Evolutionary conservation across 78 protist species (phyloP).

Genomic region (Isochrysis galbana): DNA sequence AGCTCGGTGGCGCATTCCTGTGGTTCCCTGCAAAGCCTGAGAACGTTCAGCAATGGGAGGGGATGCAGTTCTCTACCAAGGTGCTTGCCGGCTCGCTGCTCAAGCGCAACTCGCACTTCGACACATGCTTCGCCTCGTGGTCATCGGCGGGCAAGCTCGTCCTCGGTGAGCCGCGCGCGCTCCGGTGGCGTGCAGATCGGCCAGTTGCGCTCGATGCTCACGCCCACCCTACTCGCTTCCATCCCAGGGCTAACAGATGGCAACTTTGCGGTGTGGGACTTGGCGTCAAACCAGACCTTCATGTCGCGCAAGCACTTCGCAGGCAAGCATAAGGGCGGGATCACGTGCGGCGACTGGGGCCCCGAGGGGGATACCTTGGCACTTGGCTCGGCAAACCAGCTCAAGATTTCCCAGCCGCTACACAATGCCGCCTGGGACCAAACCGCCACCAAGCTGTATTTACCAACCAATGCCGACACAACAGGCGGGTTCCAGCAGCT

Average conservation of each 20-base stretch:
- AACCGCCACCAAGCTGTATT: neutral
- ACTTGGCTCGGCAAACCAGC: neutral
- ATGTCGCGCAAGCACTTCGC: neutral
- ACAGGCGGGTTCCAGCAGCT: neutral
- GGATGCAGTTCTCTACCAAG: neutral
- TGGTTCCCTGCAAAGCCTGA: neutral
- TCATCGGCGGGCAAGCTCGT: neutral
- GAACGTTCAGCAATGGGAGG: conserved; percentile 1
- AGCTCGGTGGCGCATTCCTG: neutral
- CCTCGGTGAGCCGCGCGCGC: too few species aligned
- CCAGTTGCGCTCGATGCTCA: too few species aligned
- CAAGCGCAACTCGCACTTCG: neutral
- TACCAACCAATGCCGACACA: neutral
- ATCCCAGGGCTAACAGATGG: neutral
- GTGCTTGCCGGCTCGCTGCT: neutral
- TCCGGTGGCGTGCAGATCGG: too few species aligned
- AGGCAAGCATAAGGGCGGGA: neutral
- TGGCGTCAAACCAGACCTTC: neutral
- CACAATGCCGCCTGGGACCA: neutral
- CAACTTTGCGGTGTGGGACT: neutral
- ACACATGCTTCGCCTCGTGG: neutral
- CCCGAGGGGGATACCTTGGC: neutral
- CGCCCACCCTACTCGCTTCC: too few species aligned
- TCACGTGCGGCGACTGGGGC: neutral
- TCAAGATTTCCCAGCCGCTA: neutral